These are phyloP conservation scores for Carallia brachiata DNA, from an alignment of 345 rosid species.

Conservation along the genomic window DNA sequence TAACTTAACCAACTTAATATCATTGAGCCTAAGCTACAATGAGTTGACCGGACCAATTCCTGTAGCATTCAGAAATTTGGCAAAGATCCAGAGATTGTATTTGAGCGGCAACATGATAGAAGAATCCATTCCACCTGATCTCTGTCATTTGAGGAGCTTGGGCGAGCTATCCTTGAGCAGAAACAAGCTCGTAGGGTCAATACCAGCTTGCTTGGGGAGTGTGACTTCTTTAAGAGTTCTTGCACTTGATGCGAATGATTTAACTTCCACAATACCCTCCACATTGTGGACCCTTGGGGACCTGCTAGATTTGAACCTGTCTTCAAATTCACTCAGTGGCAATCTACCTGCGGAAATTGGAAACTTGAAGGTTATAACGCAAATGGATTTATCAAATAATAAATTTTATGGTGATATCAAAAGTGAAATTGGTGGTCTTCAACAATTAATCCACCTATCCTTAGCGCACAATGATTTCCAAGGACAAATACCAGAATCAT, in stretches of 20 bases:
- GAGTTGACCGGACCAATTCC: conserved; percentile 11
- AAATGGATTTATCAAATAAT: conserved; percentile 21
- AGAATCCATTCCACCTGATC: conserved; percentile 6
- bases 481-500: conserved; percentile 24
- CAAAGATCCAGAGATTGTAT: conserved; percentile 9
- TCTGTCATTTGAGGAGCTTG: conserved; percentile 7
- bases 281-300: conserved; percentile 13
- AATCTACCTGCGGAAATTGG: conserved; percentile 10
- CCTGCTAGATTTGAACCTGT: conserved; percentile 14
- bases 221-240: not conserved
- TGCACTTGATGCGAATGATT: conserved; percentile 2
- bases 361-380: conserved; percentile 12
- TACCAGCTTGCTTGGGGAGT: conserved; percentile 18
- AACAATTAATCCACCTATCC: not conserved
- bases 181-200: conserved; percentile 11
- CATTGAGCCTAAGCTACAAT: conserved; percentile 4
- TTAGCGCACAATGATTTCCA: conserved; percentile 9
- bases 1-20: conserved; percentile 3
- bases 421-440: conserved; percentile 1
- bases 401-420: conserved; percentile 16
- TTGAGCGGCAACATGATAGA: conserved; percentile 3
- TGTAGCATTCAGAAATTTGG: conserved; percentile 2
- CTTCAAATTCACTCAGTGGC: conserved; percentile 20
- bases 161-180: not conserved
- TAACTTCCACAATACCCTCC: conserved; percentile 18